Evolutionary conservation across 2,329 filamentous ascomycete species (phyloP).

Genomic region (Aspergillaceae sp.): DNA sequence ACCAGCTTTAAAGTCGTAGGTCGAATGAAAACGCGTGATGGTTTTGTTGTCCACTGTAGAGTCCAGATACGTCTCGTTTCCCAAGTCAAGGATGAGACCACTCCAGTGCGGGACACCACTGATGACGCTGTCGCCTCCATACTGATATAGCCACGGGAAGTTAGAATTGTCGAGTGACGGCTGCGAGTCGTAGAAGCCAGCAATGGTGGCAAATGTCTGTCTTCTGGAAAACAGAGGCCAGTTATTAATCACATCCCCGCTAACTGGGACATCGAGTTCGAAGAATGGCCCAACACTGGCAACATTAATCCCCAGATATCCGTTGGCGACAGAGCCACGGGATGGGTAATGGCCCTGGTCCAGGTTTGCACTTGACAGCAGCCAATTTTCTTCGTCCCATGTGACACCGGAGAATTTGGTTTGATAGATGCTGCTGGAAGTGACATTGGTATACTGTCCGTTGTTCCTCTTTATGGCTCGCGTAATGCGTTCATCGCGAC

Average conservation of each 20-base stretch:
- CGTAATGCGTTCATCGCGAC: slow-evolving; percentile 1
- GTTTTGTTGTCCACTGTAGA: slow-evolving; percentile 51
- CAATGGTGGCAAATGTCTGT: slow-evolving; percentile 59
- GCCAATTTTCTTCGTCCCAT: slow-evolving; percentile 53
- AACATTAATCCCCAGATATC: slow-evolving; percentile 57
- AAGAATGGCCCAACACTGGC: slow-evolving; percentile 57
- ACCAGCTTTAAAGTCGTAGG: slow-evolving; percentile 55
- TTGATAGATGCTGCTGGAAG: slow-evolving; percentile 30
- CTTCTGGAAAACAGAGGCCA: slow-evolving; percentile 59
- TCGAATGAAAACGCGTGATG: slow-evolving; percentile 54
- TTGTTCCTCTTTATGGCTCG: slow-evolving; percentile 11
- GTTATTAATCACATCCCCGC: slow-evolving; percentile 50
- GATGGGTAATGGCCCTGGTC: slow-evolving; percentile 54
- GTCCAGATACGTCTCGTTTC: slow-evolving; percentile 48
- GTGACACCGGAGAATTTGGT: slow-evolving; percentile 46
- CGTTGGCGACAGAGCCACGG: slow-evolving; percentile 53
- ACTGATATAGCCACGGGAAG: slow-evolving; percentile 60
- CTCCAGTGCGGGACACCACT: slow-evolving; percentile 63
- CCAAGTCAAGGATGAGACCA: slow-evolving; percentile 50
- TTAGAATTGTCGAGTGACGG: slow-evolving; percentile 52
- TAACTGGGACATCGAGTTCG: slow-evolving; percentile 45
- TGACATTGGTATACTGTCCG: slow-evolving; percentile 4
- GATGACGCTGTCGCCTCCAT: slow-evolving; percentile 62
- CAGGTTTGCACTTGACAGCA: slow-evolving; percentile 44
- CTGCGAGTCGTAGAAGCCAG: slow-evolving; percentile 58